Conservation (phyloP, 805 yeast species). For the Debaryomyces prosopidis region DNA sequence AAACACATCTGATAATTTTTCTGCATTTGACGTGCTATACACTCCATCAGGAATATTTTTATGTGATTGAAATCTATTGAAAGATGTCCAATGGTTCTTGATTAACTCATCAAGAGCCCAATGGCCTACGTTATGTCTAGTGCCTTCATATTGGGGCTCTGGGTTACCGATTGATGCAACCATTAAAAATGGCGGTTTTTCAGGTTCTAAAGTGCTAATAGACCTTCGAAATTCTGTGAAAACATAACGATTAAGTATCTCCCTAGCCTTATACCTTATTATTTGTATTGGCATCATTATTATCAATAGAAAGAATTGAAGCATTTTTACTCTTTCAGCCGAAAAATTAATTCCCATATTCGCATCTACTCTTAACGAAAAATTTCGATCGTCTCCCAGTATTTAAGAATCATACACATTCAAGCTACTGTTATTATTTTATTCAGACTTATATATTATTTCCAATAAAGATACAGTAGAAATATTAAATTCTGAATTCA, state of each 20-base stretch:
- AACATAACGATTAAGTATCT: slow-evolving; percentile 4
- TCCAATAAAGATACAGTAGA: no score
- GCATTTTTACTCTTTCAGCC: not conserved
- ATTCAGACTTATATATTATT: no score
- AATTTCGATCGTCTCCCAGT: no score
- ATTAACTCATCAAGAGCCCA: slow-evolving; percentile 41
- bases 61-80: slow-evolving; percentile 17
- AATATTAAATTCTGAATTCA: no score
- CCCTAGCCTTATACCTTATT: slow-evolving; percentile 7
- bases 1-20: slow-evolving; percentile 29
- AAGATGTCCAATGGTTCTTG: slow-evolving; percentile 21
- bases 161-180: slow-evolving; percentile 78
- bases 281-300: slow-evolving; percentile 2
- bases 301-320: not conserved
- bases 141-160: slow-evolving; percentile 54
- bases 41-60: slow-evolving; percentile 20
- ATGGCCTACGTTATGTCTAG: slow-evolving; percentile 83
- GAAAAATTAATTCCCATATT: no score
- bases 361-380: no score
- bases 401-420: no score
- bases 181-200: slow-evolving; percentile 19
- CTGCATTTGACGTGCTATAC: slow-evolving; percentile 16
- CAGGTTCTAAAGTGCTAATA: slow-evolving; percentile 6
- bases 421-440: no score
- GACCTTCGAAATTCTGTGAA: not conserved